Percentiles rank a stretch among this genome's conserved stretches.
phyloP scores from a whole-genome alignment of 305 asterid species.

The Fraxinus latifolia region DNA sequence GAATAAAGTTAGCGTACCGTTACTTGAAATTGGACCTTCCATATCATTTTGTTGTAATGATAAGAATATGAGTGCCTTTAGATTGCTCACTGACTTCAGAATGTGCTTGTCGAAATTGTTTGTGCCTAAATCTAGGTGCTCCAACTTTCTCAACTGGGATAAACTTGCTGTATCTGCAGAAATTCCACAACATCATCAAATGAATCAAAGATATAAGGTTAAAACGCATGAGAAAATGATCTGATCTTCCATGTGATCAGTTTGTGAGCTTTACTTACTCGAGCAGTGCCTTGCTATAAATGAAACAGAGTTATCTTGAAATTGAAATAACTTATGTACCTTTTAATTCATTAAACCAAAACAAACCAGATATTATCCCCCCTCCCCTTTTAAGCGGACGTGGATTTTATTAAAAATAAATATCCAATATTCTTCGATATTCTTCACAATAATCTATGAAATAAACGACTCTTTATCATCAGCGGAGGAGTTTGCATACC shows the following conservation, averaged over 20 bases:
- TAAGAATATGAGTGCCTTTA: not conserved
- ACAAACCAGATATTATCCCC: not conserved
- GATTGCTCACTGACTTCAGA: not conserved
- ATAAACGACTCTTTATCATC: not conserved
- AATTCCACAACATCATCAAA: not conserved
- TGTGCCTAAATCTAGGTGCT: not conserved
- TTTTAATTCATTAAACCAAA: not conserved
- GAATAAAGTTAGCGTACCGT: not conserved
- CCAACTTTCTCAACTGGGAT: not conserved
- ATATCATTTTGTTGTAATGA: not conserved
- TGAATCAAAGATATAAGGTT: not conserved
- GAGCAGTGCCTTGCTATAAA: not conserved
- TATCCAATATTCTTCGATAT: too few species aligned
- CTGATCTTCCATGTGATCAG: not conserved
- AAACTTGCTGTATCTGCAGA: not conserved
- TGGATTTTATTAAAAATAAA: too few species aligned
- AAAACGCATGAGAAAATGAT: not conserved
- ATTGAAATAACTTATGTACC: not conserved
- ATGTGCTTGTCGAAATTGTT: not conserved
- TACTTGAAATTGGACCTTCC: not conserved
- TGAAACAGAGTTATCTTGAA: not conserved
- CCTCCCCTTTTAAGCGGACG: too few species aligned
- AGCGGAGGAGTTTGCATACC: not conserved
- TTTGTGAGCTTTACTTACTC: not conserved
- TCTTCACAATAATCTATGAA: not conserved